Evolutionary conservation across 352 stramenopile species (phyloP).

Genomic region (Blastocystis hominis): DNA sequence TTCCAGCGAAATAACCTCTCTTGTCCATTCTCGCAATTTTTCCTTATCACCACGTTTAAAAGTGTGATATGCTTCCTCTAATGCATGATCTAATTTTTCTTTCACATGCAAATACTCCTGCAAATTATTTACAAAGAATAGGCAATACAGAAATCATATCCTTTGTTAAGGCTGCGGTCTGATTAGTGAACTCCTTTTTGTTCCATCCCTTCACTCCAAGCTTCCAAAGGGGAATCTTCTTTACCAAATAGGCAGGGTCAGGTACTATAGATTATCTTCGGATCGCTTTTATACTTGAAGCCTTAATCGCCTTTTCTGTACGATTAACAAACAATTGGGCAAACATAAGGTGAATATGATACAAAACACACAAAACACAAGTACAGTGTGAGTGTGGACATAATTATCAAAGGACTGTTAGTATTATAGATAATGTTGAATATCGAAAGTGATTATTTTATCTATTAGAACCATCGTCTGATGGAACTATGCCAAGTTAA

Average conservation of each 20-base stretch:
- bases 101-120: slow-evolving; percentile 16
- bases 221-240: slow-evolving; percentile 45
- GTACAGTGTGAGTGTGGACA: not conserved
- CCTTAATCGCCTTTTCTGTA: slow-evolving; percentile 24
- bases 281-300: not conserved
- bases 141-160: not conserved
- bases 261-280: not conserved
- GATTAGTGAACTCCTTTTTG: not conserved
- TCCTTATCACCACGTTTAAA: not conserved
- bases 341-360: slow-evolving; percentile 38
- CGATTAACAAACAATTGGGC: slow-evolving; percentile 11
- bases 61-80: slow-evolving; percentile 15
- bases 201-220: slow-evolving; percentile 21
- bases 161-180: not conserved
- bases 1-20: not conserved
- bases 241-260: slow-evolving; percentile 10
- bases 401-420: not conserved
- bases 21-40: not conserved
- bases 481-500: too few species aligned
- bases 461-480: too few species aligned
- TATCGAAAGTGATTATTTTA: too few species aligned
- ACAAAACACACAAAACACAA: slow-evolving; percentile 54
- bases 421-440: too few species aligned
- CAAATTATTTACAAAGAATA: not conserved
- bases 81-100: slow-evolving; percentile 18